phyloP scores from a whole-genome alignment of 345 rosid species.

The Brassica nigra region DNA sequence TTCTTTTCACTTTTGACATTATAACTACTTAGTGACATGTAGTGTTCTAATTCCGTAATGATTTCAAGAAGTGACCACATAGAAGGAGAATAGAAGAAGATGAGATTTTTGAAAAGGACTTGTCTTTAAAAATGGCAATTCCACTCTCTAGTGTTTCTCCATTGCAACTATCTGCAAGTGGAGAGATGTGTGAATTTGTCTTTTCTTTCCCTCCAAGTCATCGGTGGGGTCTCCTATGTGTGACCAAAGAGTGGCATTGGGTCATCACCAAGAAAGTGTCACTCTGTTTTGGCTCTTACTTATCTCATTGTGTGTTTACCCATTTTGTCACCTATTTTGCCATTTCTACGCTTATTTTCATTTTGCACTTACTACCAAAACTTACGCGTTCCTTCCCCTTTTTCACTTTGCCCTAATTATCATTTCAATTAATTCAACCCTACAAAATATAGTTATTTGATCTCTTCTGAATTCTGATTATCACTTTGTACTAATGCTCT shows the following conservation, averaged over 20 bases:
- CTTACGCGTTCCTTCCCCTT: not conserved
- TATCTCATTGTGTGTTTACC: constrained; percentile 6
- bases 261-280: constrained; percentile 30
- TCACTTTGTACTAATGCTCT: too few relatives aligned
- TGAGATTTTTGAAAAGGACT: constrained; percentile 21
- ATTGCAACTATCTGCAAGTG: constrained; percentile 36
- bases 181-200: constrained; percentile 34
- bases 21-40: constrained; percentile 16
- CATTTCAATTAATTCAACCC: not conserved
- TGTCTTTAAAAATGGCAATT: constrained; percentile 28
- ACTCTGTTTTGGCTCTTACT: constrained; percentile 12
- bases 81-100: constrained; percentile 22
- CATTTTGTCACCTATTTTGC: constrained; percentile 9
- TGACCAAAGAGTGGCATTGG: constrained; percentile 27
- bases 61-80: constrained; percentile 28
- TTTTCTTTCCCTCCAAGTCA: constrained; percentile 35
- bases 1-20: constrained; percentile 23
- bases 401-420: not conserved
- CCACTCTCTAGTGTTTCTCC: constrained; percentile 31
- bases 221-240: constrained; percentile 30
- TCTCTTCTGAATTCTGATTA: not conserved
- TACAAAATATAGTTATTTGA: not conserved
- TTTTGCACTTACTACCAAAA: not conserved
- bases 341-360: not conserved
- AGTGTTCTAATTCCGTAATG: constrained; percentile 34